phyloP scores from a whole-genome alignment of 1,284 basidiomycete species.

The Ceratobasidium sp. region DNA sequence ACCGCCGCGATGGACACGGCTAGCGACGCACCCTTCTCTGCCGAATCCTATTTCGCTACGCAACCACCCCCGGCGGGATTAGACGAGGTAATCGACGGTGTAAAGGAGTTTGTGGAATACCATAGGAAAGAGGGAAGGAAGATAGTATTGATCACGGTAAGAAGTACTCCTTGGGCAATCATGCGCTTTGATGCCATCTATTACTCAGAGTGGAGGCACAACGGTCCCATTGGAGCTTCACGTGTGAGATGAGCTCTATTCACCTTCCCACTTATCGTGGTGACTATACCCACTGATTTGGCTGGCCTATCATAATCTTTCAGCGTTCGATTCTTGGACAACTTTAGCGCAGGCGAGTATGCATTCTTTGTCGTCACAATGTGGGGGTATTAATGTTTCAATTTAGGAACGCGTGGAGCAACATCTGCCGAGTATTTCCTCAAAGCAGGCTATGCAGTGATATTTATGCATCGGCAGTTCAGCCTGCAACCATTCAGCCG shows the following conservation, averaged over 20 bases:
- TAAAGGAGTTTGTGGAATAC: slow-evolving; percentile 73
- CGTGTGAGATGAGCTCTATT: slow-evolving; percentile 69
- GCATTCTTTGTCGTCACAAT: not conserved
- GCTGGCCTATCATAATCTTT: slow-evolving; percentile 40
- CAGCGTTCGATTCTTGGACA: slow-evolving; percentile 97
- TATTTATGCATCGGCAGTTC: slow-evolving; percentile 98
- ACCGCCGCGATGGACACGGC: not conserved
- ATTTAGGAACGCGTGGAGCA: slow-evolving; percentile 87
- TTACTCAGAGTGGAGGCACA: slow-evolving; percentile 85
- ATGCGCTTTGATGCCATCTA: slow-evolving; percentile 29
- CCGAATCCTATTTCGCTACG: slow-evolving; percentile 85
- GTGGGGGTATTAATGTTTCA: slow-evolving; percentile 8
- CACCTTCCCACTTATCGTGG: not conserved
- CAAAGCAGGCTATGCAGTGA: slow-evolving; percentile 91
- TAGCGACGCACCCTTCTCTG: slow-evolving; percentile 62
- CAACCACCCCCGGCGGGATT: slow-evolving; percentile 77
- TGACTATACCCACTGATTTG: too few relatives aligned
- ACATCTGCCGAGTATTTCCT: slow-evolving; percentile 99
- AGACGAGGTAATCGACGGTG: slow-evolving; percentile 65
- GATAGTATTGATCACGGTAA: slow-evolving; percentile 92
- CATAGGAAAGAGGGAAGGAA: slow-evolving; percentile 69
- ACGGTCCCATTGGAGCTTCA: slow-evolving; percentile 95
- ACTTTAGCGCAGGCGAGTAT: slow-evolving; percentile 90
- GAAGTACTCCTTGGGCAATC: slow-evolving; percentile 47
- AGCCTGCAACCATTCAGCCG: slow-evolving; percentile 95